Percentiles rank a stretch among this genome's conserved stretches.
Conservation (phyloP, 2,329 filamentous ascomycete species). For the Sclerotinia sclerotiorum region DNA sequence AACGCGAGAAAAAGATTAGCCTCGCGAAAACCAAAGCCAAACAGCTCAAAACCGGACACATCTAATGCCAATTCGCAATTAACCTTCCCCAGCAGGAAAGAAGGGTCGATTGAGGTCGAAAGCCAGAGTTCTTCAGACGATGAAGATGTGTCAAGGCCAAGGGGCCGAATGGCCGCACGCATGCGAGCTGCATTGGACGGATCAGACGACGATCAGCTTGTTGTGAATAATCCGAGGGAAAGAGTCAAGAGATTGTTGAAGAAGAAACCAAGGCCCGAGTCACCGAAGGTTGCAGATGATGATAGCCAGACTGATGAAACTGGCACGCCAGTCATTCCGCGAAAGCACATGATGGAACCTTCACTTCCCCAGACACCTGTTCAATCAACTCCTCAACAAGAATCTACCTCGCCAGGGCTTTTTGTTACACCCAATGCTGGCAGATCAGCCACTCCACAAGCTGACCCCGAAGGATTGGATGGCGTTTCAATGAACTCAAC, state of each 20-base stretch:
- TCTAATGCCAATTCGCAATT: conserved; percentile 9
- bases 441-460: conserved; percentile 37
- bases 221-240: conserved; percentile 42
- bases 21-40: conserved; percentile 24
- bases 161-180: conserved; percentile 63
- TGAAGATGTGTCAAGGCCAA: conserved; percentile 55
- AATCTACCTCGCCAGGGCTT: conserved; percentile 40
- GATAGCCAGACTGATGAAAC: conserved; percentile 40
- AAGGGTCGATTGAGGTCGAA: not conserved
- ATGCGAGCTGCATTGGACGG: conserved; percentile 50
- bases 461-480: conserved; percentile 37
- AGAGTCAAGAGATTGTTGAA: conserved; percentile 48
- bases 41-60: conserved; percentile 23
- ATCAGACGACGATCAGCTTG: conserved; percentile 26
- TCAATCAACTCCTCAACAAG: conserved; percentile 28
- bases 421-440: conserved; percentile 44
- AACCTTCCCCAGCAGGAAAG: not conserved
- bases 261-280: conserved; percentile 33
- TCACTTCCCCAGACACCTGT: conserved; percentile 30
- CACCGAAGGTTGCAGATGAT: conserved; percentile 39
- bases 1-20: conserved; percentile 31
- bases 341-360: conserved; percentile 36
- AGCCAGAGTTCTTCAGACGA: conserved; percentile 38
- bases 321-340: conserved; percentile 30
- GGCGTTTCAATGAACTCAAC: conserved; percentile 48